Evolutionary conservation across 106 monocot genomes (phyloP).

Genomic region (Hemerocallis citrina): DNA sequence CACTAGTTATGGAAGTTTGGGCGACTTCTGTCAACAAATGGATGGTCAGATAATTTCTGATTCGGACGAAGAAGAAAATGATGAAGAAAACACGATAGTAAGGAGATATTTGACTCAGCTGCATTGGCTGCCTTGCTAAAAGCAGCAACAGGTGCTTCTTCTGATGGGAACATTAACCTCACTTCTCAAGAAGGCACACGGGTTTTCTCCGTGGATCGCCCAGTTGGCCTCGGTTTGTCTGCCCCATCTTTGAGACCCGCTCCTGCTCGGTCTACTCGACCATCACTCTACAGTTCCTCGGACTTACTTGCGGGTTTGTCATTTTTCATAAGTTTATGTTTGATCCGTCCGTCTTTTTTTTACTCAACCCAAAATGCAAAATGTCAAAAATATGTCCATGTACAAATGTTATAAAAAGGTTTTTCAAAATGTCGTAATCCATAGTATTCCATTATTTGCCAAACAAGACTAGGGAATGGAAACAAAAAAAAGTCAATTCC

Average conservation of each 20-base stretch:
- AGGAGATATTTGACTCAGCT: conserved; percentile 64
- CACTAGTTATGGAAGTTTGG: conserved; percentile 17
- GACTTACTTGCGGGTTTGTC: too few relatives aligned
- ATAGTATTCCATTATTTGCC: too few relatives aligned
- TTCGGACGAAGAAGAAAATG: conserved; percentile 48
- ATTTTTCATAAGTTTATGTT: too few relatives aligned
- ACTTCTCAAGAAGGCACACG: conserved; percentile 30
- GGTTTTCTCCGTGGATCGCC: conserved; percentile 50
- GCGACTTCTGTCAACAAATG: conserved; percentile 13
- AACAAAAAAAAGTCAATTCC: too few relatives aligned
- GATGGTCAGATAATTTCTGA: conserved; percentile 59
- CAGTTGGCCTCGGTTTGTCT: conserved; percentile 56
- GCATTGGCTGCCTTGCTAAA: conserved; percentile 70
- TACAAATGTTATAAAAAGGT: too few relatives aligned
- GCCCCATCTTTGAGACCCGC: conserved; percentile 33
- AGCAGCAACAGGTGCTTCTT: conserved; percentile 41
- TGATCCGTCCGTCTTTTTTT: too few relatives aligned
- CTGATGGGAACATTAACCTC: conserved; percentile 32
- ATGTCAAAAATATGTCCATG: too few relatives aligned
- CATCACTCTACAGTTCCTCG: conserved; percentile 45
- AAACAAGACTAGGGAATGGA: too few relatives aligned
- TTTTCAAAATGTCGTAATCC: too few relatives aligned
- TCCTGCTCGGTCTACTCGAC: conserved; percentile 19
- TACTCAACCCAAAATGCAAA: too few relatives aligned
- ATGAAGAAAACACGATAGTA: conserved; percentile 54